A percentile compares a stretch with the other conserved stretches of the same genome.
These are phyloP conservation scores for Fomitopsis pulvina DNA, from an alignment of 768 basidiomycete genomes.

Conservation along the genomic window DNA sequence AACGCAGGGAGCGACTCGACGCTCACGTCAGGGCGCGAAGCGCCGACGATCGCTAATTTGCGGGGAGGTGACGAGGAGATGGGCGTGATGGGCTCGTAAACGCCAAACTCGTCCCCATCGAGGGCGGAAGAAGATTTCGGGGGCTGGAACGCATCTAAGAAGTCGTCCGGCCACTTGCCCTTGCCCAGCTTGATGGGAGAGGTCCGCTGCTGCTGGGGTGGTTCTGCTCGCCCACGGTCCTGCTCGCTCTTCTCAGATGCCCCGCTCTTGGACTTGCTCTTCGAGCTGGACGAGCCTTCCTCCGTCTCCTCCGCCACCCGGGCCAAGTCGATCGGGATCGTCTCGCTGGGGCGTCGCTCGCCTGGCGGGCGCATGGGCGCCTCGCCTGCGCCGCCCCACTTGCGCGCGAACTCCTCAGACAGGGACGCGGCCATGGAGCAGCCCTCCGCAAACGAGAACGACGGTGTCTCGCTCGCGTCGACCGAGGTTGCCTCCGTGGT, in stretches of 20 bases:
- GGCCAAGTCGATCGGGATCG: conserved; percentile 51
- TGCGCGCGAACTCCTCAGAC: conserved; percentile 33
- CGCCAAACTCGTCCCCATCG: conserved; percentile 16
- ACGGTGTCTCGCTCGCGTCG: conserved; percentile 47
- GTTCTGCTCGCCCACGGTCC: conserved; percentile 17
- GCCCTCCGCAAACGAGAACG: conserved; percentile 60
- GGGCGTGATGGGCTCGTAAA: conserved; percentile 26
- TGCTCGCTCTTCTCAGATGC: conserved; percentile 13
- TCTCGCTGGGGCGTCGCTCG: conserved; percentile 63
- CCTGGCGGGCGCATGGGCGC: conserved; percentile 23
- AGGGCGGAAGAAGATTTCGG: conserved; percentile 11
- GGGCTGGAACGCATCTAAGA: conserved; percentile 47
- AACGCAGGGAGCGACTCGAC: conserved; percentile 41
- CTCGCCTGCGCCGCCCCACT: conserved; percentile 22
- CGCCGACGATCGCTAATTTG: conserved; percentile 49
- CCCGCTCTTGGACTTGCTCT: conserved; percentile 18
- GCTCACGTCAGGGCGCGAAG: conserved; percentile 38
- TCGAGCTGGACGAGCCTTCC: conserved; percentile 46
- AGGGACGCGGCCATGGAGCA: conserved; percentile 48
- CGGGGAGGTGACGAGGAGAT: conserved; percentile 42
- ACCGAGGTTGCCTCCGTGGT: conserved; percentile 76
- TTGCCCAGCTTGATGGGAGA: conserved; percentile 53
- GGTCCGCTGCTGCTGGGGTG: conserved; percentile 24
- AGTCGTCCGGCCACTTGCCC: conserved; percentile 82
- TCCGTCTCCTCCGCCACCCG: conserved; percentile 65